phyloP scores from a whole-genome alignment of 2,329 filamentous ascomycete species.

The Beauveria varroae region DNA sequence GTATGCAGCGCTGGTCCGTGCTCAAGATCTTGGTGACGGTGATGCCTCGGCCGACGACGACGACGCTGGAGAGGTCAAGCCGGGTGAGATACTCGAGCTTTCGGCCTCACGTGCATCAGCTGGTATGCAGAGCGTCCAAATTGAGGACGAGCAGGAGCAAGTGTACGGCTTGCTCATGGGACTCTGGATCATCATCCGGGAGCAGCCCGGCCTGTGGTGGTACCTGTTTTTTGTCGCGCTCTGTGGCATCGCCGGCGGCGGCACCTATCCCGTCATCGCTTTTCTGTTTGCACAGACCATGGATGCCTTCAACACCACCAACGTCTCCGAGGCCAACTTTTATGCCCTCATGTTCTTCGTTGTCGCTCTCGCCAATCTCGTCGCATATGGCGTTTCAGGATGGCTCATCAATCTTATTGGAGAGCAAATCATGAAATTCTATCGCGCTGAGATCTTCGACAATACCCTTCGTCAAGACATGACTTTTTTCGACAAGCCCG shows the following conservation, averaged over 20 bases:
- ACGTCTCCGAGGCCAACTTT: constrained; percentile 37
- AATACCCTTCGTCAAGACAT: constrained; percentile 50
- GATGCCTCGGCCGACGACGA: constrained; percentile 14
- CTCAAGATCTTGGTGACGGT: constrained; percentile 30
- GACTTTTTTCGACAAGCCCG: constrained; percentile 33
- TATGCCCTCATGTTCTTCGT: constrained; percentile 51
- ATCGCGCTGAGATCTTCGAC: constrained; percentile 36
- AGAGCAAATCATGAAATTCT: constrained; percentile 27
- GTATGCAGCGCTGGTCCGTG: constrained; percentile 43
- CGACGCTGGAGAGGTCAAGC: constrained; percentile 22
- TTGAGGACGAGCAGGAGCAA: constrained; percentile 9
- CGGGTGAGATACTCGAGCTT: constrained; percentile 14
- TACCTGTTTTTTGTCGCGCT: constrained; percentile 16
- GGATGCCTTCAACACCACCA: constrained; percentile 27
- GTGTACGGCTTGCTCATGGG: constrained; percentile 22
- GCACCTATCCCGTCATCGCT: constrained; percentile 33
- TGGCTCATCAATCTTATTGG: constrained; percentile 30
- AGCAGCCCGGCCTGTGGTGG: constrained; percentile 23
- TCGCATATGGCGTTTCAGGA: constrained; percentile 34
- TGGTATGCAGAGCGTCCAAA: constrained; percentile 11
- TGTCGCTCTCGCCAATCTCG: constrained; percentile 37
- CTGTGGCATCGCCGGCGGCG: constrained; percentile 23
- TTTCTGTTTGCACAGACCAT: constrained; percentile 33
- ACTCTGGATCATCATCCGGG: constrained; percentile 22
- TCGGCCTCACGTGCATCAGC: constrained; percentile 16